phyloP scores from a whole-genome alignment of 73 alveolate genomes.

The Urostyla sp. region DNA sequence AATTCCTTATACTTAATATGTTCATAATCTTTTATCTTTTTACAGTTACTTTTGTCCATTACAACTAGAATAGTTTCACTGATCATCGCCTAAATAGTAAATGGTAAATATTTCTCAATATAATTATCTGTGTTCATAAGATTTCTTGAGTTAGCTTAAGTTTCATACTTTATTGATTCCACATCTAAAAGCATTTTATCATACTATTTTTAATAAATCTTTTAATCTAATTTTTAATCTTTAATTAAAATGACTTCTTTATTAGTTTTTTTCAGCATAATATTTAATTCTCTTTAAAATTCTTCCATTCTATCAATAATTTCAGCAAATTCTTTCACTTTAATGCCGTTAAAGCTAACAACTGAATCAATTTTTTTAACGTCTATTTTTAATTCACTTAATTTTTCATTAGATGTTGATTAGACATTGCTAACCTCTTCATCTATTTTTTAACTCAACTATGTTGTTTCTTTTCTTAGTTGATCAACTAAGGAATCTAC shows the following conservation, averaged over 20 bases:
- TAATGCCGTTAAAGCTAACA: background rate
- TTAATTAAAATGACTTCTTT: background rate
- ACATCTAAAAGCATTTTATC: background rate
- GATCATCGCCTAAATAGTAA: slow-evolving; percentile 53
- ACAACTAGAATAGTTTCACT: slow-evolving; percentile 43
- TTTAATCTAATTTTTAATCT: slow-evolving; percentile 10
- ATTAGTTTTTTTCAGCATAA: background rate
- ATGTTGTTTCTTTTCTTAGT: background rate
- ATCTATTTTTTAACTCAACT: background rate
- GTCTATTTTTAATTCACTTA: slow-evolving; percentile 13
- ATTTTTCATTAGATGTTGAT: background rate
- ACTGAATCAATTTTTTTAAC: slow-evolving; percentile 5
- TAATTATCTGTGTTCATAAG: slow-evolving; percentile 66
- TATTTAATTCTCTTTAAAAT: background rate
- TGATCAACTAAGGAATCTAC: background rate
- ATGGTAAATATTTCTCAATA: slow-evolving; percentile 71
- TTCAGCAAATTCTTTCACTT: slow-evolving; percentile 39
- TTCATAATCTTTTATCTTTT: slow-evolving; percentile 52
- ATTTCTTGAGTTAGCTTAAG: slow-evolving; percentile 26
- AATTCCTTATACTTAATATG: slow-evolving; percentile 50
- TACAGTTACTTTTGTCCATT: slow-evolving; percentile 16
- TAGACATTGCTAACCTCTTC: slow-evolving; percentile 12
- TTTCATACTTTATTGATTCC: slow-evolving; percentile 8
- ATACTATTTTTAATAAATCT: background rate
- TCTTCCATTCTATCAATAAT: slow-evolving; percentile 42